Evolutionary conservation across 23 red algal genomes (phyloP).

Genomic region (Gracilaria domingensis): DNA sequence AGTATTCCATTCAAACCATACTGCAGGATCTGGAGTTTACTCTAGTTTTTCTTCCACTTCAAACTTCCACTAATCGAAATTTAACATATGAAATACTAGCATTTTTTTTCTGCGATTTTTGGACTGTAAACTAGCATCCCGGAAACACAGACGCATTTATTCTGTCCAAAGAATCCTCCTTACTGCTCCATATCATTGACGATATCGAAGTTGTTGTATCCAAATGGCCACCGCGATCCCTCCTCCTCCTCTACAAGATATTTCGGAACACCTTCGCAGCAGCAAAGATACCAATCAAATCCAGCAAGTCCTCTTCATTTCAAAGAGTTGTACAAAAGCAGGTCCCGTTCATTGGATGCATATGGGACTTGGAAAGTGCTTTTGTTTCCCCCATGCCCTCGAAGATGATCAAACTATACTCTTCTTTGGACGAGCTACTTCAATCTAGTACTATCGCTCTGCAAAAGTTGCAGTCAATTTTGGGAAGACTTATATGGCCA

Average conservation of each 20-base stretch:
- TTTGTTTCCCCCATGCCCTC: not conserved
- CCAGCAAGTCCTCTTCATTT: not conserved
- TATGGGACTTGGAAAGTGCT: not conserved
- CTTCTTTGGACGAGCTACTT: not conserved
- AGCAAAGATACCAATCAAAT: not conserved
- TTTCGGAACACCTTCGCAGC: not conserved
- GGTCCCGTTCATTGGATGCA: not conserved
- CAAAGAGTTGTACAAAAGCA: not conserved
- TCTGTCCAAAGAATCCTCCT: not conserved
- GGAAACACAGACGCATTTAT: too few relatives aligned
- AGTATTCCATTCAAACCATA: too few relatives aligned
- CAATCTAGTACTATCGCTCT: too few relatives aligned
- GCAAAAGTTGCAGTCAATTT: not conserved
- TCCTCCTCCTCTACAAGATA: not conserved
- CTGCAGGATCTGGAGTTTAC: too few relatives aligned
- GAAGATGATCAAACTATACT: not conserved
- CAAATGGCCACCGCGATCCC: not conserved
- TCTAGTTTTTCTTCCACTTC: too few relatives aligned
- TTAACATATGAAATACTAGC: too few relatives aligned
- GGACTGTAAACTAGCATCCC: too few relatives aligned
- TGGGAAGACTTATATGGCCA: not conserved
- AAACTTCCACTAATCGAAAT: too few relatives aligned
- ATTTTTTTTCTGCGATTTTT: too few relatives aligned
- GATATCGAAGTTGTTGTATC: not conserved
- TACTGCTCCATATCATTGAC: not conserved